Evolutionary conservation across 345 rosid species (phyloP).

Genomic region (Punica granatum): DNA sequence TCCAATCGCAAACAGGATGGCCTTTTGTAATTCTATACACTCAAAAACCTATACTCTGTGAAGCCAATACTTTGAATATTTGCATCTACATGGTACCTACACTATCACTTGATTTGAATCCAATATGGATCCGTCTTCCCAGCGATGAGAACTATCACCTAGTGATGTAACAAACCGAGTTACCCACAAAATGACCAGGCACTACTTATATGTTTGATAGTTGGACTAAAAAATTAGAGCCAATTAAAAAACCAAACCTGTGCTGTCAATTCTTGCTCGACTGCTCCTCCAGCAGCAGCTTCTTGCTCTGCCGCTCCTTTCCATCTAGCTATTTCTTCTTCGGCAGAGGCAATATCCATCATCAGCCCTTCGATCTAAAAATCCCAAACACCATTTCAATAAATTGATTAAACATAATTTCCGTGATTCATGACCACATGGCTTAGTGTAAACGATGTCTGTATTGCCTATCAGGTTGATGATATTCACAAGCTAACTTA

Average conservation of each 20-base stretch:
- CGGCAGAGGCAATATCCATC: conserved; percentile 94
- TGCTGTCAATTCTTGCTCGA: conserved; percentile 68
- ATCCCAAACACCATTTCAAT: background rate
- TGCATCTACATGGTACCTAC: too few species aligned
- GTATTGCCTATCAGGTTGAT: background rate
- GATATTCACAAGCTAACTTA: background rate
- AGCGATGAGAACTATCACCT: too few species aligned
- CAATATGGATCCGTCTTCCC: too few species aligned
- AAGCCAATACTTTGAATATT: too few species aligned
- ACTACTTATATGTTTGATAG: background rate
- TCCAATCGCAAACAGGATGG: too few species aligned
- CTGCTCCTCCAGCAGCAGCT: conserved; percentile 95
- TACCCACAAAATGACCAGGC: background rate
- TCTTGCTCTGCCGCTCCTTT: conserved; percentile 98
- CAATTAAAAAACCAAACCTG: conserved; percentile 39
- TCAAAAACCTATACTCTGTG: too few species aligned
- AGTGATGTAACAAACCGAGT: too few species aligned
- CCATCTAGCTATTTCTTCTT: conserved; percentile 98
- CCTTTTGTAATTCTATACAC: too few species aligned
- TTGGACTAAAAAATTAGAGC: background rate
- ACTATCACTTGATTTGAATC: too few species aligned
- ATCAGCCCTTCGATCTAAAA: conserved; percentile 94
- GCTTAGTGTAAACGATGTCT: background rate
- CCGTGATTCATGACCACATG: too few species aligned
- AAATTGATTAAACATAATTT: background rate